phyloP scores from a whole-genome alignment of 352 stramenopile species.

The Globisporangium acanthophoron region DNA sequence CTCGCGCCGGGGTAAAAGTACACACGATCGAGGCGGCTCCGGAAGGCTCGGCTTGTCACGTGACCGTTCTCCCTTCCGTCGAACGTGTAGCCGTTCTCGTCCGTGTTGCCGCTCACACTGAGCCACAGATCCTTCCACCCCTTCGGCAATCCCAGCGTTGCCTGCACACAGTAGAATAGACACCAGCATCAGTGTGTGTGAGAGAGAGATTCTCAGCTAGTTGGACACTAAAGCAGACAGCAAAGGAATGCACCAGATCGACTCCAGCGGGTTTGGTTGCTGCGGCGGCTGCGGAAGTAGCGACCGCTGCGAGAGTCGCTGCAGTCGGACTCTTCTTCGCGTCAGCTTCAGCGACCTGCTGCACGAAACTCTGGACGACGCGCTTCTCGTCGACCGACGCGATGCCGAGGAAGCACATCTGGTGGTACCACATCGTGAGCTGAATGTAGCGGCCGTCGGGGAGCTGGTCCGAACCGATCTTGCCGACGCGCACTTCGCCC shows the following conservation, averaged over 20 bases:
- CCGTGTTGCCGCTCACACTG: constrained; percentile 51
- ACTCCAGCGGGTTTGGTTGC: constrained; percentile 2
- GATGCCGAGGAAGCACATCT: constrained; percentile 34
- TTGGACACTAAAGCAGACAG: not conserved
- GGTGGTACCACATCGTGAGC: constrained; percentile 49
- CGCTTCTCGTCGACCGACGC: constrained; percentile 39
- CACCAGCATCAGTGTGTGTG: not conserved
- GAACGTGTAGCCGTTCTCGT: constrained; percentile 74
- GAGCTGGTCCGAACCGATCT: constrained; percentile 29
- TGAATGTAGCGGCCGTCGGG: constrained; percentile 24
- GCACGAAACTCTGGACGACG: constrained; percentile 17
- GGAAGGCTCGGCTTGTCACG: constrained; percentile 53
- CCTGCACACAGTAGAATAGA: constrained; percentile 4
- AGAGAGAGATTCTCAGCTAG: not conserved
- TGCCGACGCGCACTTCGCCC: constrained; percentile 41
- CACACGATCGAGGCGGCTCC: constrained; percentile 70
- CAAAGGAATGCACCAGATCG: constrained; percentile 13
- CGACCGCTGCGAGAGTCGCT: not conserved
- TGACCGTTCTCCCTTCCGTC: constrained; percentile 58
- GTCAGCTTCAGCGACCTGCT: not conserved
- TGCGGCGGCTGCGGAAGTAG: not conserved
- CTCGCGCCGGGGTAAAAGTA: constrained; percentile 42
- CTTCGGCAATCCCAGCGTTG: constrained; percentile 40
- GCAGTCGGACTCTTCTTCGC: not conserved
- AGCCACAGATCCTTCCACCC: constrained; percentile 74